Evolutionary conservation across 2,329 filamentous ascomycete genomes (phyloP), one percentile per base, ranked within the genome.

Genomic region (Microcyclosporella mali): DNA sequence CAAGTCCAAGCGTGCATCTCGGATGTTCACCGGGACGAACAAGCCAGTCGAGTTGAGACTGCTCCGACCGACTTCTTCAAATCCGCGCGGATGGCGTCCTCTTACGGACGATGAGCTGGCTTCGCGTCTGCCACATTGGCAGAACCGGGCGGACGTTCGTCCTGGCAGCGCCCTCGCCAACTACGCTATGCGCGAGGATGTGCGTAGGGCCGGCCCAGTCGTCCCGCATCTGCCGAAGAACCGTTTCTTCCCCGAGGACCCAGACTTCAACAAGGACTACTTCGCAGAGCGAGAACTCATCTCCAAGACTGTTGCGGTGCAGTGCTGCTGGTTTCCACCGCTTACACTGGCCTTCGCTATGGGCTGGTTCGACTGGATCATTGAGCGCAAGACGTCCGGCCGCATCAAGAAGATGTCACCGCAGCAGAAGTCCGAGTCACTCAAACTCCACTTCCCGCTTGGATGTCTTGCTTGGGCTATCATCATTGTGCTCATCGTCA

Each of bases 291-390:
- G 12, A n/a, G 37, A 19, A 14, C 43, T 41, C 21, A 7, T 21
- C 29, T 18, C 33, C 33, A 41, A 36, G 35, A 33, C 31, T n/a
- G 45, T 50, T 16, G 4, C 21, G 21, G 21, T 25, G 21, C 21
- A 25, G 21, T 25, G 21, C 21, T 25, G 21, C 21, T 25, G 21
- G 21, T 46, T 49, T 33, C 56, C 57, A 12, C 40, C 50, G 10
- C 34, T 55, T 4, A 44, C 57, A 6, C 36, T 59, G 21, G 37
- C 45, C 31, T 56, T 57, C 33, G 50, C 47, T 14, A 32, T 52
- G 6, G 57, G 58, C 2, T 28, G 35, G 6, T 52, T 56, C 33
- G 58, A 60, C 21, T 33, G 42, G 15, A 12, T 42, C 43, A 54
- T 56, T 33, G 28, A 33, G n/a, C 37, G 37, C 30, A 45, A 45